Conservation (phyloP, 1,284 basidiomycete species). For the Sporisorium reilianum region DNA sequence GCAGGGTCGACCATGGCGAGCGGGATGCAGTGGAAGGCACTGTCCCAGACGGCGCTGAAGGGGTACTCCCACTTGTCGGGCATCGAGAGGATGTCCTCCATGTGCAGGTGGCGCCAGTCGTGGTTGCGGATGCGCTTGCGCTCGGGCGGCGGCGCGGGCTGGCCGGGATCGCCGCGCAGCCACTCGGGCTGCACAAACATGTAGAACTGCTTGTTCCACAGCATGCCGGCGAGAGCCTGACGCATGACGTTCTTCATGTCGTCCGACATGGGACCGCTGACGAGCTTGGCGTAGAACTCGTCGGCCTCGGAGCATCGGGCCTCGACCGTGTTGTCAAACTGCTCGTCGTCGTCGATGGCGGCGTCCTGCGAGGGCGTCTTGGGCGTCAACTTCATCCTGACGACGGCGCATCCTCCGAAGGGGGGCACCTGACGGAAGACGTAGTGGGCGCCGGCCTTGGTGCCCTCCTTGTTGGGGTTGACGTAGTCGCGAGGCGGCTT, state of each 20-base stretch:
- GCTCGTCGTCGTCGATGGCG: conserved; percentile 85
- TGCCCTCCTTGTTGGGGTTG: conserved; percentile 88
- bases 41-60: conserved; percentile 78
- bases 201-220: conserved; percentile 98
- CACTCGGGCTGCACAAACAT: conserved; percentile 95
- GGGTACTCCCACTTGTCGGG: conserved; percentile 95
- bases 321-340: conserved; percentile 90
- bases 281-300: conserved; percentile 89
- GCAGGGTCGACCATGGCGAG: conserved; percentile 92
- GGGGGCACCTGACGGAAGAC: conserved; percentile 86
- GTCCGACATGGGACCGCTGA: conserved; percentile 79
- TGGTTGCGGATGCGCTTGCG: conserved; percentile 86
- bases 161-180: conserved; percentile 92
- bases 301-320: conserved; percentile 85
- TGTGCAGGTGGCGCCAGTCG: conserved; percentile 84
- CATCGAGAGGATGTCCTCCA: conserved; percentile 96
- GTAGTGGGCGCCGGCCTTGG: conserved; percentile 94
- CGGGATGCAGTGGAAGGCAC: conserved; percentile 97
- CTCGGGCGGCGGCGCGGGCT: conserved; percentile 91
- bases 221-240: conserved; percentile 97
- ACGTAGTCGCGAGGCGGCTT: conserved; percentile 71
- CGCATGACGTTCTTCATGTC: conserved; percentile 96
- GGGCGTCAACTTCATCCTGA: conserved; percentile 91
- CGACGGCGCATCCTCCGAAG: conserved; percentile 92
- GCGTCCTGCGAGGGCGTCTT: conserved; percentile 80